A percentile compares a stretch with the other conserved stretches of the same genome.
phyloP scores from a whole-genome alignment of 1,284 basidiomycete genomes.

The Ustilago bromivora region DNA sequence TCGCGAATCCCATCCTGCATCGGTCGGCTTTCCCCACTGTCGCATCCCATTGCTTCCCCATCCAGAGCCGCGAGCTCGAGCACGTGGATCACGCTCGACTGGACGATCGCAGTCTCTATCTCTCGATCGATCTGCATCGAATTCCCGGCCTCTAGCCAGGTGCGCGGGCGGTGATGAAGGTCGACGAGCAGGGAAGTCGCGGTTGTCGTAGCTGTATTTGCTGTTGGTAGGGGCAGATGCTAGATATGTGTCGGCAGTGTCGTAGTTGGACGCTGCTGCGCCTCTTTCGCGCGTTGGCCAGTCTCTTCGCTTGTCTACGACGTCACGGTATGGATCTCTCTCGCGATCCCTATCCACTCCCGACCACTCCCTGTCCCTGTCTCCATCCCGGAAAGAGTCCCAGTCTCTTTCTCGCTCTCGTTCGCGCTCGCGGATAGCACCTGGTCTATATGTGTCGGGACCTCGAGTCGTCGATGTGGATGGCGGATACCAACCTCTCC shows the following conservation, averaged over 20 bases:
- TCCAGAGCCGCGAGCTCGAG: constrained; percentile 24
- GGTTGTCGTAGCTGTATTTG: constrained; percentile 39
- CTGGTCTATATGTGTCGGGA: constrained; percentile 45
- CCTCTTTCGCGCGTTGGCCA: constrained; percentile 25
- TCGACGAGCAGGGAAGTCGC: constrained; percentile 32
- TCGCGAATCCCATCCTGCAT: constrained; percentile 35
- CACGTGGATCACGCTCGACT: constrained; percentile 30
- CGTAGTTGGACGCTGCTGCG: constrained; percentile 12
- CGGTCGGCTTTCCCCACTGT: constrained; percentile 41
- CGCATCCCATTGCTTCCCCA: constrained; percentile 32
- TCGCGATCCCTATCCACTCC: constrained; percentile 40
- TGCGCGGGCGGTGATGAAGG: constrained; percentile 28
- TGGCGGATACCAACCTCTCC: constrained; percentile 35
- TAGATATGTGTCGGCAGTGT: constrained; percentile 17
- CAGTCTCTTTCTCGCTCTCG: constrained; percentile 46
- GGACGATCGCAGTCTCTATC: constrained; percentile 40
- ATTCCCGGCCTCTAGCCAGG: constrained; percentile 26
- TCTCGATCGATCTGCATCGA: constrained; percentile 41
- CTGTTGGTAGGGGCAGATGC: constrained; percentile 12
- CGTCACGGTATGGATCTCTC: constrained; percentile 26
- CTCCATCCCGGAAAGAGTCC: constrained; percentile 42
- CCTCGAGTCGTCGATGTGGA: constrained; percentile 26
- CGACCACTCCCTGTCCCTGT: constrained; percentile 46
- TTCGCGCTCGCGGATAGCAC: constrained; percentile 37
- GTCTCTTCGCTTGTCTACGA: constrained; percentile 33